Percentiles rank a stretch among this genome's conserved stretches.
Conservation (phyloP, 257 asterid genomes). For the Solanum habrochaites region DNA sequence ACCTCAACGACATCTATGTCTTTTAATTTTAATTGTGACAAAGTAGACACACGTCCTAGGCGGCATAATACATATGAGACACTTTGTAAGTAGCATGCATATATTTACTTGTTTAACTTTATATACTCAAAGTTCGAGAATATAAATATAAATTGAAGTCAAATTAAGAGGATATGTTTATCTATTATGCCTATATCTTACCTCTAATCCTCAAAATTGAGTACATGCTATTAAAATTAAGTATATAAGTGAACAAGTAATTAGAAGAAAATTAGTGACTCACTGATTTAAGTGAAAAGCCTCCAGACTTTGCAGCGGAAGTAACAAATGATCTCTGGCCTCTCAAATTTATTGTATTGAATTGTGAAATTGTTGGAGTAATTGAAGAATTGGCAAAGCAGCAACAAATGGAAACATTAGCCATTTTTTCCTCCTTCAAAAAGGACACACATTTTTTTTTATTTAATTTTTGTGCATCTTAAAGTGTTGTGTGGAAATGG, state of each 20-base stretch:
- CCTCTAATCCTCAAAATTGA: background rate
- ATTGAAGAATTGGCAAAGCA: background rate
- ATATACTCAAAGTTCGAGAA: too few species aligned
- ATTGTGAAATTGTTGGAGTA: background rate
- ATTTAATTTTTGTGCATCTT: background rate
- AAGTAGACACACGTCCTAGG: background rate
- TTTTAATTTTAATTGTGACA: background rate
- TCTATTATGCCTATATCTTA: background rate
- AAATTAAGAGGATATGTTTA: too few species aligned
- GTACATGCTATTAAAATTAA: background rate
- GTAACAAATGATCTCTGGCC: background rate
- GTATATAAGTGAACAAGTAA: background rate
- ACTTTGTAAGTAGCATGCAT: background rate
- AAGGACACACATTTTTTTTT: background rate
- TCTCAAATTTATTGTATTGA: background rate
- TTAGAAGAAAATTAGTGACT: background rate
- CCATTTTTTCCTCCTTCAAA: background rate
- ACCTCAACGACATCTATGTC: background rate
- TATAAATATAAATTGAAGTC: too few species aligned
- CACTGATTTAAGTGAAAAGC: slow-evolving; percentile 49
- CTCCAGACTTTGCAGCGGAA: slow-evolving; percentile 57
- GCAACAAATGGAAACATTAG: background rate
- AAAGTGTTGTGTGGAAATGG: slow-evolving; percentile 15
- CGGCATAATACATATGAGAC: background rate
- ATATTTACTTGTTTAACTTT: background rate